Conservation (phyloP, 495 filamentous ascomycete species). For the Penicillium macrosclerotiorum region DNA sequence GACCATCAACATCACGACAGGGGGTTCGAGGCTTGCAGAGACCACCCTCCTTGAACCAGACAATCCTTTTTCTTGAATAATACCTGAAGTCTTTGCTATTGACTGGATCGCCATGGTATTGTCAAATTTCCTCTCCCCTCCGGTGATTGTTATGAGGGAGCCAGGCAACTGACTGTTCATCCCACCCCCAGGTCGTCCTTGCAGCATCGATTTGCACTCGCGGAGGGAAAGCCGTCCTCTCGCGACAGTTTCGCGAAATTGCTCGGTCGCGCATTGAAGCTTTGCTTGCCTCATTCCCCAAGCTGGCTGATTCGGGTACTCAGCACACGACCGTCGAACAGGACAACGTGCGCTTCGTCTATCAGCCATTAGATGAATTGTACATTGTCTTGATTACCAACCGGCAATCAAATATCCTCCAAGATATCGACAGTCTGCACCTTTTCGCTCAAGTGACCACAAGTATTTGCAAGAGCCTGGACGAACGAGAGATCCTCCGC, state of each 20-base stretch:
- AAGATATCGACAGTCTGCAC: constrained; percentile 97
- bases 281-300: constrained; percentile 92
- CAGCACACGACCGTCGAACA: constrained; percentile 98
- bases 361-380: constrained; percentile 96
- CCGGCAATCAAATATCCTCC: constrained; percentile 96
- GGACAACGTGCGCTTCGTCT: constrained; percentile 98
- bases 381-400: constrained; percentile 99
- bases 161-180: constrained; percentile 23
- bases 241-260: constrained; percentile 95
- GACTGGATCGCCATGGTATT: constrained; percentile 22
- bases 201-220: constrained; percentile 98
- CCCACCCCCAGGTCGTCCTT: constrained; percentile 76
- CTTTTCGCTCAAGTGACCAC: constrained; percentile 95
- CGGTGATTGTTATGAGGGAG: constrained; percentile 1
- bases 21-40: constrained; percentile 9
- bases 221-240: constrained; percentile 94
- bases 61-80: too few relatives aligned
- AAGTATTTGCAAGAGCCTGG: constrained; percentile 91
- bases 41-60: too few relatives aligned
- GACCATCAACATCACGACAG: constrained; percentile 29
- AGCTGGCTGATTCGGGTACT: constrained; percentile 88
- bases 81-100: not conserved
- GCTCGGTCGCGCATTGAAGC: constrained; percentile 93
- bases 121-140: not conserved
- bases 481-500: constrained; percentile 89